A percentile compares a stretch with the other conserved stretches of the same genome.
These are phyloP conservation scores for Scutellaria galericulata DNA, from an alignment of 257 asterid species.

Conservation along the genomic window DNA sequence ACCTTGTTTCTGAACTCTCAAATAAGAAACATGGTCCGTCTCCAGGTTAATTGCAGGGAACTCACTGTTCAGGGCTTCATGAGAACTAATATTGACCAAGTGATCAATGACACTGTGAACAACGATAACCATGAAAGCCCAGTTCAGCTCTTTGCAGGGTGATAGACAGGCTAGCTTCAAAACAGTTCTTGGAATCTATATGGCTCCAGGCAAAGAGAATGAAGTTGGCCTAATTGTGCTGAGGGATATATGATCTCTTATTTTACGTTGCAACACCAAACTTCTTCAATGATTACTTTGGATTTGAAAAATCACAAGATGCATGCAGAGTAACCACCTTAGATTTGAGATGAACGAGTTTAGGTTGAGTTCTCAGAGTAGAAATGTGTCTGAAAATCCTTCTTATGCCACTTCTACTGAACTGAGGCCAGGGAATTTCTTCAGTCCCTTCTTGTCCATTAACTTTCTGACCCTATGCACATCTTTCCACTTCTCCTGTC, in stretches of 20 bases:
- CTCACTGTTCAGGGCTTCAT: constrained; percentile 40
- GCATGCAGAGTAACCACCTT: no score
- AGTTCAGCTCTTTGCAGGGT: constrained; percentile 49
- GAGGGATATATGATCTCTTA: constrained; percentile 49
- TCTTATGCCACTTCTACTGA: constrained; percentile 50
- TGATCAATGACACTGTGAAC: constrained; percentile 40
- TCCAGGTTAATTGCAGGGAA: background rate
- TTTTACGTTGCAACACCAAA: constrained; percentile 58
- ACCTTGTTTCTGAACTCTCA: constrained; percentile 7
- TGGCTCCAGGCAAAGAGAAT: constrained; percentile 36
- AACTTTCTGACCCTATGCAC: constrained; percentile 63
- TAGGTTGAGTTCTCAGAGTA: constrained; percentile 12
- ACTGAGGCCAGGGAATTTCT: constrained; percentile 66
- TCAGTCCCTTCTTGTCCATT: constrained; percentile 57
- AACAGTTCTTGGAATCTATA: constrained; percentile 57
- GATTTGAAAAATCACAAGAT: constrained; percentile 13
- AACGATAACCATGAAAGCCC: constrained; percentile 55
- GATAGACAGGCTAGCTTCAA: constrained; percentile 35
- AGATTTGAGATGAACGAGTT: background rate
- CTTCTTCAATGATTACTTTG: constrained; percentile 48
- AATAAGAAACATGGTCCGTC: constrained; percentile 12
- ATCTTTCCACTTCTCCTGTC: constrained; percentile 76
- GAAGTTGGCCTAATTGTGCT: constrained; percentile 39
- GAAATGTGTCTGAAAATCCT: background rate
- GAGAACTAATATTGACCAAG: background rate